phyloP scores from a whole-genome alignment of 805 yeast species.

The Pichia nakasei region DNA sequence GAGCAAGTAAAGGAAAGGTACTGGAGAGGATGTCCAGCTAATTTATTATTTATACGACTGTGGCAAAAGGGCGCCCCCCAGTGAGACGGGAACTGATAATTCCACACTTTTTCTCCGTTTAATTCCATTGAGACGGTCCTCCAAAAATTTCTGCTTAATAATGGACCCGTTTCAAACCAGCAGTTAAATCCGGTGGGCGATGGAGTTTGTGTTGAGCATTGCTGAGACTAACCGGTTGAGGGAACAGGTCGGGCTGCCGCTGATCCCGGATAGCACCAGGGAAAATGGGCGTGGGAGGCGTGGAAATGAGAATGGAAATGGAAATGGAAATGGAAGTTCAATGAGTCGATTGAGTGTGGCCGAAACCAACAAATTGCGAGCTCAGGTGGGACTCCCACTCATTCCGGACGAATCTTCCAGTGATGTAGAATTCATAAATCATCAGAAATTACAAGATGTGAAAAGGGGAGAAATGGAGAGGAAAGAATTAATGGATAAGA shows the following conservation, averaged over 20 bases:
- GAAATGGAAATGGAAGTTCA: too few species aligned
- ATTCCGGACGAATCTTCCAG: slow-evolving; percentile 33
- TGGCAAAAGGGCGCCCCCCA: too few species aligned
- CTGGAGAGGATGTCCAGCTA: too few species aligned
- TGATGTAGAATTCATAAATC: slow-evolving; percentile 30
- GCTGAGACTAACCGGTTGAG: slow-evolving; percentile 43
- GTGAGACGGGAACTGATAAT: too few species aligned
- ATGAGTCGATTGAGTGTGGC: slow-evolving; percentile 25
- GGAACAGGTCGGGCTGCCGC: slow-evolving; percentile 33
- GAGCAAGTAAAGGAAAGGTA: too few species aligned
- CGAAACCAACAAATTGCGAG: slow-evolving; percentile 39
- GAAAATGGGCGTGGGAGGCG: slow-evolving; percentile 25
- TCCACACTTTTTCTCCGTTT: too few species aligned
- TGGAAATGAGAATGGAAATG: slow-evolving; percentile 19
- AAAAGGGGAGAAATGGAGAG: slow-evolving; percentile 26
- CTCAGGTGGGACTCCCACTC: slow-evolving; percentile 35
- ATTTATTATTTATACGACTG: too few species aligned
- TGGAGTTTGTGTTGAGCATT: slow-evolving; percentile 24
- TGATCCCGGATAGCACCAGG: slow-evolving; percentile 34
- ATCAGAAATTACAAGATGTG: too few species aligned
- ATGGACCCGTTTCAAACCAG: too few species aligned
- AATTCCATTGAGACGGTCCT: too few species aligned
- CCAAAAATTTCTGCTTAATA: too few species aligned
- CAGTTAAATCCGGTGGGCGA: background rate
- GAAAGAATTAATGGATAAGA: slow-evolving; percentile 18